These are phyloP conservation scores for Fusarium anguioides DNA, from an alignment of 2,329 filamentous ascomycete species.

Conservation along the genomic window DNA sequence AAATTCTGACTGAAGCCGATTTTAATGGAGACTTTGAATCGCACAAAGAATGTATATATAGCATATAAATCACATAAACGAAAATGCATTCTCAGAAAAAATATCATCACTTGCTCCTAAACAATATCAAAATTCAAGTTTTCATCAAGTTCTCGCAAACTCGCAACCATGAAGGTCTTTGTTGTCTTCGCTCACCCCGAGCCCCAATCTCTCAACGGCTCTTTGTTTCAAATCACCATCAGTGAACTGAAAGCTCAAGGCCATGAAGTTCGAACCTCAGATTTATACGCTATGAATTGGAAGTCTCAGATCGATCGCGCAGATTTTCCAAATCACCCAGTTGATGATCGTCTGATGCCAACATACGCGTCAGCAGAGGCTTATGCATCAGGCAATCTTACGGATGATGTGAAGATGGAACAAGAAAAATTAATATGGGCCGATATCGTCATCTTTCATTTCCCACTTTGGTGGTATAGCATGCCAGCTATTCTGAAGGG, in stretches of 20 bases:
- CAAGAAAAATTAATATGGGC: slow-evolving; percentile 32
- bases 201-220: slow-evolving; percentile 15
- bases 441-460: slow-evolving; percentile 22
- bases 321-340: slow-evolving; percentile 1
- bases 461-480: slow-evolving; percentile 27
- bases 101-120: no score
- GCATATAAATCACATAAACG: not conserved
- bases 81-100: no score
- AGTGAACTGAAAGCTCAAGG: slow-evolving; percentile 21
- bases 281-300: slow-evolving; percentile 32
- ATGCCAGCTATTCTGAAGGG: slow-evolving; percentile 30
- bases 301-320: slow-evolving; percentile 16
- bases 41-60: rapidly evolving
- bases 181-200: slow-evolving; percentile 29
- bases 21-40: not conserved
- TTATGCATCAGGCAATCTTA: slow-evolving; percentile 8
- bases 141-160: no score
- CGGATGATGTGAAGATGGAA: slow-evolving; percentile 20
- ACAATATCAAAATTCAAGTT: no score
- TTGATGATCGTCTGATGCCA: slow-evolving; percentile 11
- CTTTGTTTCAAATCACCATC: slow-evolving; percentile 9
- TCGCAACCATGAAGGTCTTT: slow-evolving; percentile 13
- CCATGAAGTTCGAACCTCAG: slow-evolving; percentile 21
- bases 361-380: slow-evolving; percentile 5
- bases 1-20: not conserved